phyloP scores from a whole-genome alignment of 805 yeast species.

The Cyberlindnera suaveolens region DNA sequence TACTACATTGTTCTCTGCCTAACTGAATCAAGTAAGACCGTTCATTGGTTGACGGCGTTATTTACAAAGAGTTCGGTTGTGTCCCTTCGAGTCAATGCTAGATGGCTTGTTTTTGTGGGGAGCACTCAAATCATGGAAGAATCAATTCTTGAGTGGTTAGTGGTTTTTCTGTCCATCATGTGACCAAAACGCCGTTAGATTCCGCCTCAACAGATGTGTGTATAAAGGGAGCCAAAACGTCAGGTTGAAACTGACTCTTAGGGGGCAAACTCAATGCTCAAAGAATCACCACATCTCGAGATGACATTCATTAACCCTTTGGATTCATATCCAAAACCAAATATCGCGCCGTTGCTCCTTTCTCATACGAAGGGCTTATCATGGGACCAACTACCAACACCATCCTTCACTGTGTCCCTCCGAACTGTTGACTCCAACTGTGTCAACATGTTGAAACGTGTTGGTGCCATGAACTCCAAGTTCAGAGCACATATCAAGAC shows the following conservation, averaged over 20 bases:
- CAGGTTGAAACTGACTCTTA: background rate
- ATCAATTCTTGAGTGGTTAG: too few relatives aligned
- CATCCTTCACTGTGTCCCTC: slow-evolving; percentile 46
- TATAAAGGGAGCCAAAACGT: too few relatives aligned
- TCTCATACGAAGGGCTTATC: slow-evolving; percentile 34
- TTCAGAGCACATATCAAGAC: slow-evolving; percentile 76
- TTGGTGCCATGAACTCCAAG: slow-evolving; percentile 29
- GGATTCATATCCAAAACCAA: slow-evolving; percentile 13
- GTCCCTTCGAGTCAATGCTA: too few relatives aligned
- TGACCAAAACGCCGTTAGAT: too few relatives aligned
- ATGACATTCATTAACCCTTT: background rate
- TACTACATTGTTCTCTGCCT: too few relatives aligned
- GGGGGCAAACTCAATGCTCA: background rate
- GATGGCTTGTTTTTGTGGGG: too few relatives aligned
- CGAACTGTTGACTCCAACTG: slow-evolving; percentile 34
- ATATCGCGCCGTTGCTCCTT: slow-evolving; percentile 10
- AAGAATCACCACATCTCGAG: background rate
- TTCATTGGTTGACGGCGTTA: too few relatives aligned
- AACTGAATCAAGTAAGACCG: too few relatives aligned
- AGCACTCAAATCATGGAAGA: too few relatives aligned
- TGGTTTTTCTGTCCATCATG: too few relatives aligned
- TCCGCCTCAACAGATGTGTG: too few relatives aligned
- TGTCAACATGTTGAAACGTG: slow-evolving; percentile 39
- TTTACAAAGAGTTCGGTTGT: too few relatives aligned
- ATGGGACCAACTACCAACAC: slow-evolving; percentile 49